Percentiles rank a stretch among this genome's conserved stretches.
Conservation (phyloP, 371 early-diverging fungal genomes). For the Funneliformis caledonium region DNA sequence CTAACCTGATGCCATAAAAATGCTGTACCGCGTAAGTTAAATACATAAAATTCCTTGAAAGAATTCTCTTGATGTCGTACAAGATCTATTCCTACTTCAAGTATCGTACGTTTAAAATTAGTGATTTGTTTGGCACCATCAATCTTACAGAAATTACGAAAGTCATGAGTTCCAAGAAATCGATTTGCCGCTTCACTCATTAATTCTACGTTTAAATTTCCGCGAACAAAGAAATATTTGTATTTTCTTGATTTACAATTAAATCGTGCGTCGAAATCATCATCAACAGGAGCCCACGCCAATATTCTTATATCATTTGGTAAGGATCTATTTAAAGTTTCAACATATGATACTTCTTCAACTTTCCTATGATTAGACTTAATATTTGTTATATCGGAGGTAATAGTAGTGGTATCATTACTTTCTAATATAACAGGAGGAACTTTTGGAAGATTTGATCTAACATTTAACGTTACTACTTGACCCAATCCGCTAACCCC, state of each 20-base stretch:
- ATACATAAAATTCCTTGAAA: constrained; percentile 60
- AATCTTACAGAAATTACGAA: constrained; percentile 93
- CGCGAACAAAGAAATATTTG: constrained; percentile 87
- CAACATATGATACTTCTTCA: constrained; percentile 79
- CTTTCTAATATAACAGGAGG: constrained; percentile 39
- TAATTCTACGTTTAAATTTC: constrained; percentile 65
- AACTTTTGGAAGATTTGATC: constrained; percentile 59
- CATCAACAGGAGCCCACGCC: constrained; percentile 87
- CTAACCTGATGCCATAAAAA: constrained; percentile 98
- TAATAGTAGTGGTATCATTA: background rate
- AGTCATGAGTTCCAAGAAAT: constrained; percentile 88
- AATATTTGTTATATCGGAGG: constrained; percentile 42
- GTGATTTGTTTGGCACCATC: constrained; percentile 82
- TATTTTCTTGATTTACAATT: constrained; percentile 87
- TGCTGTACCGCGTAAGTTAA: constrained; percentile 80
- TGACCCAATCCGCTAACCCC: constrained; percentile 95
- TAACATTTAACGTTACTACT: constrained; percentile 83
- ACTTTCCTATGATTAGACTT: constrained; percentile 44
- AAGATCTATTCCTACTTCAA: constrained; percentile 68
- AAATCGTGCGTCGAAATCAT: constrained; percentile 88
- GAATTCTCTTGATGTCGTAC: constrained; percentile 44
- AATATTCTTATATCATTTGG: constrained; percentile 91
- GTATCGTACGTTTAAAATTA: constrained; percentile 75
- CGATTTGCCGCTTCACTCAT: constrained; percentile 79
- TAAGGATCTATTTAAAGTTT: constrained; percentile 82